Evolutionary conservation across 441 rosid genomes (phyloP).

Genomic region (Pelargonium australe): DNA sequence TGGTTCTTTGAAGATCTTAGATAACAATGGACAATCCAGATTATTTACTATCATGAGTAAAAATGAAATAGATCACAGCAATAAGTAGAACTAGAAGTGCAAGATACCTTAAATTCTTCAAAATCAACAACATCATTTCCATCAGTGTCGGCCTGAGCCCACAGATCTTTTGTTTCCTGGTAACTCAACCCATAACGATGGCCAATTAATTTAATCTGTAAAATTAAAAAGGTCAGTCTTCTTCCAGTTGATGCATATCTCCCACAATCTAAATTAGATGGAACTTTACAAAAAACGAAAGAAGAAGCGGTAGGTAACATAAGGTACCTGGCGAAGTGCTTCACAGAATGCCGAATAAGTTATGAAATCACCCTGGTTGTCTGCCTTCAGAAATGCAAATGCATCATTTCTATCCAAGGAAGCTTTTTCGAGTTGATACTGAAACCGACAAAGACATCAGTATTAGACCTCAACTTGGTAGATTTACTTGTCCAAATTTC

Average conservation of each 20-base stretch:
- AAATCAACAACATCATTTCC: constrained; percentile 63
- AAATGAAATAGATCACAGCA: neutral
- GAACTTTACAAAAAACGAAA: neutral
- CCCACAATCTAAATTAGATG: neutral
- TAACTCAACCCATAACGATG: constrained; percentile 46
- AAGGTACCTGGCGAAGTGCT: constrained; percentile 66
- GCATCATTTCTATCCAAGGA: constrained; percentile 50
- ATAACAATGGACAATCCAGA: neutral
- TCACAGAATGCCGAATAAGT: constrained; percentile 61
- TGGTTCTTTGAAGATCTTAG: neutral
- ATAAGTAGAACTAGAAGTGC: neutral
- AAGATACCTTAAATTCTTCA: constrained; percentile 64
- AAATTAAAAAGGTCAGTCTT: neutral
- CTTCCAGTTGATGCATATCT: neutral
- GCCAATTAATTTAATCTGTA: neutral
- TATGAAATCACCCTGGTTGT: constrained; percentile 38
- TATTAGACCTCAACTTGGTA: constrained; percentile 4
- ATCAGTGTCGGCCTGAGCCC: constrained; percentile 63
- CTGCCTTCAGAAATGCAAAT: constrained; percentile 57
- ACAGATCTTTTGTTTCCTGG: constrained; percentile 61
- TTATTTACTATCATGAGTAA: neutral
- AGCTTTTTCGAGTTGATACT: constrained; percentile 63
- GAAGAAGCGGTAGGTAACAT: neutral
- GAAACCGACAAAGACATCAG: constrained; percentile 24
- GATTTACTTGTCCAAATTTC: neutral